Base-by-base conservation (phyloP, 2,329 filamentous ascomycete species). In the Fusarium bactridioides region DNA sequence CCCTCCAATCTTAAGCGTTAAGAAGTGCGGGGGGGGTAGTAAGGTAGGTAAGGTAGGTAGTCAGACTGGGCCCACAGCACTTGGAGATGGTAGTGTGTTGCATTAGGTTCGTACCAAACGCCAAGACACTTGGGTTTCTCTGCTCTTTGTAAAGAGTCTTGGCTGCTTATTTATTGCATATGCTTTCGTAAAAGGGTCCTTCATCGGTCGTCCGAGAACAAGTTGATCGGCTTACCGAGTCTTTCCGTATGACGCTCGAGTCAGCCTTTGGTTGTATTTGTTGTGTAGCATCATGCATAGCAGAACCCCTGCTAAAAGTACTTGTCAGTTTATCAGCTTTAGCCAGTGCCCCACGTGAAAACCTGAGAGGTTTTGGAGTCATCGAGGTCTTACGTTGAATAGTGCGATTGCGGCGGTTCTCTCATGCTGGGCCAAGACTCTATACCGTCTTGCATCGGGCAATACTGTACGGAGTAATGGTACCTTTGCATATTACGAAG, bases 11-110 rank as follows among this genome's bases (percentile, higher is more conserved):
- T 67, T 67, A 69, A 59, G 63, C 62, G 50, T 66, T 43, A 29
- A 61, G 27, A 50, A 66, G 67, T 76, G 75, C 75, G 75, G 75
- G 69, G 69, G 74, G 66, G 29, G 10, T n/a, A n/a, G n/a, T n/a
- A n/a, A n/a, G 10, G 29, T 29, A 29, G 29, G 31, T 33, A 33
- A 33, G 5, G 13, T 33, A 33, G 13, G 13, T 67, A 61, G 62
- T 61, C 57, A 60, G 71, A 61, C 54, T 66, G 7, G 60, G 68
- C 65, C 61, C 63, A 57, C 43, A 31, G 48, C 50, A 35, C 29
- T 41, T 38, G 27, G 35, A 63, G 35, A 27, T 55, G 50, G 19
- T 27, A 27, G 23, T 37, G 25, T 15, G 37, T 31, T 56, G 38
- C 45, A 53, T 61, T 11, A 29, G 10, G 29, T 29, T 45, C 64